Evolutionary conservation across 2,329 filamentous ascomycete genomes (phyloP).

Genomic region (Aspergillus fructus): DNA sequence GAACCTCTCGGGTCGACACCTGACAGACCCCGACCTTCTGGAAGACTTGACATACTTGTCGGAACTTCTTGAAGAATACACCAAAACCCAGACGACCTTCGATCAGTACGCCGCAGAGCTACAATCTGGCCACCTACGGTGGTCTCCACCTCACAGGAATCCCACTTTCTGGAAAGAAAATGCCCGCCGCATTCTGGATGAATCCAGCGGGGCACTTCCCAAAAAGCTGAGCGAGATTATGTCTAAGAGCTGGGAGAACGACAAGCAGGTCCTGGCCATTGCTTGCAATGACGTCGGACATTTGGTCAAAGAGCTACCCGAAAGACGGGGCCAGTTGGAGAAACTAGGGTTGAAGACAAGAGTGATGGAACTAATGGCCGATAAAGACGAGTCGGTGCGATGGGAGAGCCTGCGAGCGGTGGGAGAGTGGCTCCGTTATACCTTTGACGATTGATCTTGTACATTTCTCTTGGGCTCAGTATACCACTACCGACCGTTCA

Average conservation of each 20-base stretch:
- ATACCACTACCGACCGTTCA: conserved; percentile 1
- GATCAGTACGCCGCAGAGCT: conserved; percentile 77
- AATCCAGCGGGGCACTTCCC: conserved; percentile 74
- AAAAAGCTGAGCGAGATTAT: conserved; percentile 84
- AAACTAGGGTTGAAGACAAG: conserved; percentile 79
- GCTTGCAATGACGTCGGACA: conserved; percentile 90
- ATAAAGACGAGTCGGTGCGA: conserved; percentile 80
- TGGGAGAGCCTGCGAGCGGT: conserved; percentile 91
- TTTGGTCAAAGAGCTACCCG: conserved; percentile 84
- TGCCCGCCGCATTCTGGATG: conserved; percentile 79
- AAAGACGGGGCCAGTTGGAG: conserved; percentile 77
- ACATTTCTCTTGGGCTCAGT: conserved; percentile 10
- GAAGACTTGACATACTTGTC: conserved; percentile 50
- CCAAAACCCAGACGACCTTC: conserved; percentile 66
- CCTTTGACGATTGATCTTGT: conserved; percentile 51
- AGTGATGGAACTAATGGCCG: conserved; percentile 92
- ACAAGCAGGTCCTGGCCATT: conserved; percentile 83
- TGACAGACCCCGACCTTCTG: conserved; percentile 50
- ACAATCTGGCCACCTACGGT: conserved; percentile 80
- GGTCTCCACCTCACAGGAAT: conserved; percentile 88
- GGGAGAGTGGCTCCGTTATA: conserved; percentile 73
- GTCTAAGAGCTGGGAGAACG: conserved; percentile 77
- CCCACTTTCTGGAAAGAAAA: conserved; percentile 90
- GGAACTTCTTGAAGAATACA: conserved; percentile 82
- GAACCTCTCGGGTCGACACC: conserved; percentile 55